Evolutionary conservation across 352 stramenopile genomes (phyloP), one percentile per base, ranked within the genome.

Genomic region (Stramenopiles sp.): DNA sequence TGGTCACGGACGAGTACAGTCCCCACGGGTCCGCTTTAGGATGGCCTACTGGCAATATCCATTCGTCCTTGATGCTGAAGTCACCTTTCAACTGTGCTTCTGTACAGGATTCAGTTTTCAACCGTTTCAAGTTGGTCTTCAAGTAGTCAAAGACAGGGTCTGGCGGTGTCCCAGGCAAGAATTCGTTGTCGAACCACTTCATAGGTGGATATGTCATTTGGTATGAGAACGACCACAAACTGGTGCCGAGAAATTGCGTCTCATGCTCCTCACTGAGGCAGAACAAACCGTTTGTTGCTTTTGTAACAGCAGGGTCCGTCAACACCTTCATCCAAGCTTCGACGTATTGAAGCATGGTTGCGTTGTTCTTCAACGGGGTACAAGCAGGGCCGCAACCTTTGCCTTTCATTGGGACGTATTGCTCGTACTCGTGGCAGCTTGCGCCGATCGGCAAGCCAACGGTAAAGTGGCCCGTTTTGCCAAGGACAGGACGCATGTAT

Each of bases 121-220:
- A 33, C 1, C 71, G 71, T 33, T 78, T 31, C 8, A 78, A 33
- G 14, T 78, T 78, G 4, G 71, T 78, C 22, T 78, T 78, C 14
- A 78, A 78, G 22, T 33, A 78, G 22, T 78, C 71, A 78, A 78
- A 78, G 30, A 78, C 71, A 14, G 30, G 30, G 22, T 78, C 71
- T 78, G 71, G 71, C 22, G 71, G 71, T 33, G 71, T 78, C 1
- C 71, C 71, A 14, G 71, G 71, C 22, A 78, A 78, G 31, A 78
- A 78, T 33, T 78, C 71, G 22, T 78, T 78, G 22, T 78, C 71
- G 14, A 78, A 78, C 71, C 71, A 78, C 14, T 78, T 78, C 71
- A 78, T 78, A 14, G 71, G 71, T 31, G 71, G 71, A 33, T 78
- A 78, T 78, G 71, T 78, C 71, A 78, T 78, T 78, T 78, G 71